phyloP scores from a whole-genome alignment of 306 rosid genomes.

The Begonia fuchsioides region DNA sequence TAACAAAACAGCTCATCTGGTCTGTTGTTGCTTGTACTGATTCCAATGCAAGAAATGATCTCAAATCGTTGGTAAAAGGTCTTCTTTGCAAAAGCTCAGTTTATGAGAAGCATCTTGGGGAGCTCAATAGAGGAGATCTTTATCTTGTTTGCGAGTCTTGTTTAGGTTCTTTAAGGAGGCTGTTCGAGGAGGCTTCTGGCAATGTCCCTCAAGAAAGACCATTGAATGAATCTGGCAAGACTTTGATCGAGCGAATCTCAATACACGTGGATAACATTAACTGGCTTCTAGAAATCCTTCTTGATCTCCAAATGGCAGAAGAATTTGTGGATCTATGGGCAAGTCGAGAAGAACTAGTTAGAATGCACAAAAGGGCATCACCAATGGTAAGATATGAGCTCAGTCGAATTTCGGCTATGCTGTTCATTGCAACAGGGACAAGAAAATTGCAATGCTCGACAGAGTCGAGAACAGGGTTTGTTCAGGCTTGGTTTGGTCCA shows the following conservation, averaged over 20 bases:
- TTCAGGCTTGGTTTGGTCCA: constrained; percentile 58
- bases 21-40: constrained; percentile 54
- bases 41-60: constrained; percentile 55
- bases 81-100: constrained; percentile 78
- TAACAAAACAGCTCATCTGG: constrained; percentile 54
- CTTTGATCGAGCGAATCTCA: constrained; percentile 51
- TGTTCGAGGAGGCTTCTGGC: constrained; percentile 42
- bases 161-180: constrained; percentile 32
- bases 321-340: constrained; percentile 72
- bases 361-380: constrained; percentile 42
- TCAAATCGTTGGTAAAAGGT: constrained; percentile 59
- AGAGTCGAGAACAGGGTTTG: constrained; percentile 46
- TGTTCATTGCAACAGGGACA: constrained; percentile 62
- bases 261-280: constrained; percentile 65
- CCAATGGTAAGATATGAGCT: constrained; percentile 80
- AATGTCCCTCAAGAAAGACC: constrained; percentile 13
- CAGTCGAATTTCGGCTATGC: constrained; percentile 52
- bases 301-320: constrained; percentile 74
- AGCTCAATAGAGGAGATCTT: constrained; percentile 52
- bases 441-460: constrained; percentile 61
- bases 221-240: constrained; percentile 28
- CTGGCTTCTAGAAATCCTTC: constrained; percentile 74
- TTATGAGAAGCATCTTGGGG: constrained; percentile 54
- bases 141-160: constrained; percentile 48
- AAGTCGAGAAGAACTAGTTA: constrained; percentile 44